Evolutionary conservation across 768 basidiomycete genomes (phyloP).

Genomic region (Lactarius pseudohatsudake): DNA sequence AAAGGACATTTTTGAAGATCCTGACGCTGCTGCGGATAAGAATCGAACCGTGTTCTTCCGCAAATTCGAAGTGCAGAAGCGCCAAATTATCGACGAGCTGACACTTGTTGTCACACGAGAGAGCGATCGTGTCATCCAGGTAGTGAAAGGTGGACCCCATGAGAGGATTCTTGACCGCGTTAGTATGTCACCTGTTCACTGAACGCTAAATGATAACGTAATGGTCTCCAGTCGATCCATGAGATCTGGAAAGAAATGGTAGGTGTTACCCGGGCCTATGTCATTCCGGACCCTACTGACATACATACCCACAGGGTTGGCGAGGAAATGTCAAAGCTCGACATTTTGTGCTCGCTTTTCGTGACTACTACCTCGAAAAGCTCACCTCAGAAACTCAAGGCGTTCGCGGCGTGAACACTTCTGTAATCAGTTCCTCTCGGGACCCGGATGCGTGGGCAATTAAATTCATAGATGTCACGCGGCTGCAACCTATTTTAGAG

Average conservation of each 20-base stretch:
- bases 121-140: constrained; percentile 23
- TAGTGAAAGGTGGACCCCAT: constrained; percentile 32
- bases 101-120: constrained; percentile 29
- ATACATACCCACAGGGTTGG: constrained; percentile 17
- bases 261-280: not conserved
- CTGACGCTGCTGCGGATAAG: constrained; percentile 28
- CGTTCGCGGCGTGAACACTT: not conserved
- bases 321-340: constrained; percentile 27
- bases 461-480: constrained; percentile 27
- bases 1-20: constrained; percentile 32
- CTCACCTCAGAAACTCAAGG: constrained; percentile 9
- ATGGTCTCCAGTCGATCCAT: constrained; percentile 11
- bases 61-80: constrained; percentile 30
- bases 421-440: not conserved
- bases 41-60: constrained; percentile 29
- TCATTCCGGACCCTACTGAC: not conserved
- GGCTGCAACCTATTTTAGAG: constrained; percentile 34
- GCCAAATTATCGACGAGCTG: constrained; percentile 23
- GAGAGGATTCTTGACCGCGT: constrained; percentile 29
- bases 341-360: constrained; percentile 32
- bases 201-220: not conserved
- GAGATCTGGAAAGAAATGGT: constrained; percentile 31
- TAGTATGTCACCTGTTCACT: not conserved
- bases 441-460: constrained; percentile 35
- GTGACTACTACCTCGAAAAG: constrained; percentile 36